Conservation (phyloP, 495 filamentous ascomycete genomes). For the Penicillium salamii region DNA sequence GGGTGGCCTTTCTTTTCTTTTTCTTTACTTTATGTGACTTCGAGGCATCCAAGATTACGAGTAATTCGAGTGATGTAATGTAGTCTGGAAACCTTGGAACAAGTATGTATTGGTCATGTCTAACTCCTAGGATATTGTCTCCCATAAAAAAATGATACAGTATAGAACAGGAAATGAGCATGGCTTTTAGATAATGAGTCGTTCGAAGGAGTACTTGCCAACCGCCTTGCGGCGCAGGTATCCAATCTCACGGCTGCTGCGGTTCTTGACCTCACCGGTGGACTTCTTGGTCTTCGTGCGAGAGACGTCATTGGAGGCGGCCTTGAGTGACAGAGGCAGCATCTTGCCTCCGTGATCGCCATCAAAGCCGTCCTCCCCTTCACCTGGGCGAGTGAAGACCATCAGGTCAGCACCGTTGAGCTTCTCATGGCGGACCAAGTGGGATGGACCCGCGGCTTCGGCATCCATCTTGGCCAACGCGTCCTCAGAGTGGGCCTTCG, state of each 20-base stretch:
- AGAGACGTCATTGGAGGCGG: slow-evolving; percentile 58
- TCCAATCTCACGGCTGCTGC: slow-evolving; percentile 67
- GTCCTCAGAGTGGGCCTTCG: slow-evolving; percentile 8
- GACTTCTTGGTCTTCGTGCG: slow-evolving; percentile 40
- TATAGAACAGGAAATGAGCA: slow-evolving; percentile 20
- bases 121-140: slow-evolving; percentile 26
- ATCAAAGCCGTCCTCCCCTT: slow-evolving; percentile 33
- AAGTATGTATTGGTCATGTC: slow-evolving; percentile 9
- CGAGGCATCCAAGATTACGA: no score
- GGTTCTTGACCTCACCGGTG: slow-evolving; percentile 56
- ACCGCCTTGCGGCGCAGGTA: slow-evolving; percentile 68
- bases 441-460: slow-evolving; percentile 12
- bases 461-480: slow-evolving; percentile 10
- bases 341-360: slow-evolving; percentile 40
- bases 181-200: slow-evolving; percentile 54
- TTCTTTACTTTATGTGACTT: no score
- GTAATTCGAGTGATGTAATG: no score
- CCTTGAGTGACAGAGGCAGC: slow-evolving; percentile 70
- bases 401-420: slow-evolving; percentile 44
- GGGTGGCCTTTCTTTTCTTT: neutral
- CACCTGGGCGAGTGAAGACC: slow-evolving; percentile 31
- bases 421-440: slow-evolving; percentile 36
- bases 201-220: slow-evolving; percentile 73
- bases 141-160: slow-evolving; percentile 18
- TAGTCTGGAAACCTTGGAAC: neutral